Evolutionary conservation across 441 rosid species (phyloP).

Genomic region (Populus hybrid): DNA sequence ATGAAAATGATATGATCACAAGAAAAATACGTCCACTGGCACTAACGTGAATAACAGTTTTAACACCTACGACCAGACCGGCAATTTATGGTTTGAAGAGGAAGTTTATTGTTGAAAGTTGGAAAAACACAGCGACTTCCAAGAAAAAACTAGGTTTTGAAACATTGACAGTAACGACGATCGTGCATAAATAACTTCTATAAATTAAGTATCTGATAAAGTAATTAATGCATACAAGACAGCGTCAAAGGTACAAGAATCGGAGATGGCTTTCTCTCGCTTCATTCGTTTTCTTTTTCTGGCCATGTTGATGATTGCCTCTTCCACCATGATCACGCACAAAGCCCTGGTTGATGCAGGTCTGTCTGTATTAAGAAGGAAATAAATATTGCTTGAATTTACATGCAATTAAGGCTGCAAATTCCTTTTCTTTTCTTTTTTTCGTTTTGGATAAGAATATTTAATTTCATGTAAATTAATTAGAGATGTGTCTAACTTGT

Average conservation of each 20-base stretch:
- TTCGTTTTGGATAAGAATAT: too few species aligned
- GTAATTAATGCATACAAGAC: neutral
- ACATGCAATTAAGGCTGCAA: too few species aligned
- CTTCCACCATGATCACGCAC: neutral
- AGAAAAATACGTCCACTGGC: too few species aligned
- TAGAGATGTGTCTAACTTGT: too few species aligned
- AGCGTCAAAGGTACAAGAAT: neutral
- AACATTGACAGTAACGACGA: neutral
- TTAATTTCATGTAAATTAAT: too few species aligned
- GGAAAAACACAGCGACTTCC: neutral
- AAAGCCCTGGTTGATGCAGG: neutral
- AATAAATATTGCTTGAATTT: too few species aligned
- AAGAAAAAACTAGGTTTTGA: neutral
- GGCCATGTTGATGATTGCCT: neutral
- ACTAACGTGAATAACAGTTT: neutral
- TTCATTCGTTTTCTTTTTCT: neutral
- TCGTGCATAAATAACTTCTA: neutral
- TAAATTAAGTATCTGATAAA: neutral
- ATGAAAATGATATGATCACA: too few species aligned
- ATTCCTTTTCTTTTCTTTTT: too few species aligned
- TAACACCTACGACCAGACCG: neutral
- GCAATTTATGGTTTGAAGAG: neutral
- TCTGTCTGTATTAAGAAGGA: neutral
- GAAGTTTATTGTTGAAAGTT: neutral
- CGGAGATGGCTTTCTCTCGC: neutral